Evolutionary conservation across 2,329 filamentous ascomycete genomes (phyloP), one percentile per base, ranked within the genome.

Genomic region (Tolypocladium tropicale): DNA sequence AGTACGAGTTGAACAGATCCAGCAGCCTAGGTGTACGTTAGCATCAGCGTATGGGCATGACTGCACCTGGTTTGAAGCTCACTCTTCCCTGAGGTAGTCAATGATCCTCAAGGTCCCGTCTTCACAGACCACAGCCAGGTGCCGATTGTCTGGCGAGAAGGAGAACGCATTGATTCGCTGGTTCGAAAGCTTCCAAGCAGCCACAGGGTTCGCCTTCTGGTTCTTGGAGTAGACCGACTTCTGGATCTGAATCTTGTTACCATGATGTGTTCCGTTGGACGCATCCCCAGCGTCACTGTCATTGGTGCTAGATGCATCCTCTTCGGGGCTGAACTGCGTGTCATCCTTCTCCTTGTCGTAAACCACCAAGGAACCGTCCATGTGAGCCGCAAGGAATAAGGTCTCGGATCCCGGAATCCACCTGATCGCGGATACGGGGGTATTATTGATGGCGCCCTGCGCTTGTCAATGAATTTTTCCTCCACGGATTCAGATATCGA

Each of bases 261-360:
- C 70, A 53, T 66, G 68, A 54, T 62, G 56, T 4, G 53, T 57
- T 23, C 64, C 64, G 55, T 75, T 72, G 28, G 67, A 59, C 28
- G 67, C 64, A 52, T 74, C 72, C 34, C 67, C 68, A 5, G 65
- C 61, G n/a, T 74, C 69, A 62, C 66, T 68, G 4, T 85, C 83
- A 68, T 92, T 88, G 62, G 90, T 88, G 63, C 91, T 93, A 59
- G 63, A 53, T 39, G 58, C 67, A 56, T 82, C 77, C 36, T 87
- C 80, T 67, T 95, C 90, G 0, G 88, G 80, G 3, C 83, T 78
- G 65, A 96, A 94, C 1, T 84, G 78, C 0, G 86, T 85, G 68
- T 96, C 92, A 61, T 96, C 92, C 68, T 94, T 96, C 67, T 96
- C 92, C 72, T 97, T 99, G 72, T 99, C 94, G 64, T 97, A 99